Evolutionary conservation across 2,329 filamentous ascomycete species (phyloP).

Genomic region (Alternaria ethzedia): DNA sequence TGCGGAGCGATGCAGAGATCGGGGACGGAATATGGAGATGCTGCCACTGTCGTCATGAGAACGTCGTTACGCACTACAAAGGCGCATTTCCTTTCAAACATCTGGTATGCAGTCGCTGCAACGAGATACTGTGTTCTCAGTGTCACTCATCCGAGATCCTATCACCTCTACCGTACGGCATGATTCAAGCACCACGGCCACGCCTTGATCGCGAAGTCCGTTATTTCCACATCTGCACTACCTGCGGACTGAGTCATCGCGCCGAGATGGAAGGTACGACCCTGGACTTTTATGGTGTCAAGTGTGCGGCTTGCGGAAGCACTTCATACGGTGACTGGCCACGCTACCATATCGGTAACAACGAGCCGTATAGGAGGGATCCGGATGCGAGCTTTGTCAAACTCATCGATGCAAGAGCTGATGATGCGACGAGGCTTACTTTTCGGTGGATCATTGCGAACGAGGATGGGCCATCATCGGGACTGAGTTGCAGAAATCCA

Average conservation of each 20-base stretch:
- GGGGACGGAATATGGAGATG: slow-evolving; percentile 24
- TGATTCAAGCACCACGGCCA: slow-evolving; percentile 11
- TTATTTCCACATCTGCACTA: slow-evolving; percentile 19
- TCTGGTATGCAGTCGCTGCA: slow-evolving; percentile 13
- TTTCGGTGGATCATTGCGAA: slow-evolving; percentile 13
- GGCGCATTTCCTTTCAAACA: slow-evolving; percentile 21
- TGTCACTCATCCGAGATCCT: slow-evolving; percentile 18
- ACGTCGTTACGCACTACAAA: slow-evolving; percentile 18
- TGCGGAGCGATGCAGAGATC: slow-evolving; percentile 19
- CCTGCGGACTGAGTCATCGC: slow-evolving; percentile 20
- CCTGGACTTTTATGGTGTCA: slow-evolving; percentile 17
- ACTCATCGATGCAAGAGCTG: slow-evolving; percentile 14
- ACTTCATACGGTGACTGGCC: slow-evolving; percentile 23
- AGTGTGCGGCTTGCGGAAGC: slow-evolving; percentile 12
- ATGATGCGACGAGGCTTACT: slow-evolving; percentile 8
- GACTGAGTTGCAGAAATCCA: background rate
- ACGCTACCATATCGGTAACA: slow-evolving; percentile 15
- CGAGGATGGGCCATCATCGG: background rate
- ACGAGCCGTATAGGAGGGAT: slow-evolving; percentile 22
- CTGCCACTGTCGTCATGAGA: slow-evolving; percentile 20
- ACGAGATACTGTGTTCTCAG: slow-evolving; percentile 3
- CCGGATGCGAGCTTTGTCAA: slow-evolving; percentile 16
- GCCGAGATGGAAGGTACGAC: slow-evolving; percentile 17
- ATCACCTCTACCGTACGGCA: slow-evolving; percentile 16
- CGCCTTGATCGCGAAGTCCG: slow-evolving; percentile 4